phyloP scores from a whole-genome alignment of 768 basidiomycete genomes.

The Gymnopilus junonius region DNA sequence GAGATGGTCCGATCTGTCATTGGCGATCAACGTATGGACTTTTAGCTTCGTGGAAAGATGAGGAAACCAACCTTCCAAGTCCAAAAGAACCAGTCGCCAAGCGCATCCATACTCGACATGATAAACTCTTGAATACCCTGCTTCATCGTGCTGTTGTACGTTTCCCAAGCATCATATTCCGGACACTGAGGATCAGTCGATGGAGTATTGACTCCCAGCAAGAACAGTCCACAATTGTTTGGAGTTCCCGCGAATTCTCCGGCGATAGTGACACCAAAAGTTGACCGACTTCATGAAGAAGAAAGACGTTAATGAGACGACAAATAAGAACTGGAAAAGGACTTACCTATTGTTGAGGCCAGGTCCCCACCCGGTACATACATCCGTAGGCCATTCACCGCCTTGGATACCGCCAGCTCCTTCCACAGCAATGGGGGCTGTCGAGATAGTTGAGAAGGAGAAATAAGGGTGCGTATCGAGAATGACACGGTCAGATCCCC shows the following conservation, averaged over 20 bases:
- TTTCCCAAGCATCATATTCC: constrained; percentile 55
- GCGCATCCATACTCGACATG: constrained; percentile 48
- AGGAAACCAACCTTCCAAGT: constrained; percentile 44
- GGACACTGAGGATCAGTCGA: constrained; percentile 45
- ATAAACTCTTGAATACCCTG: constrained; percentile 56
- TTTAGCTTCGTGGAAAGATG: too few species aligned
- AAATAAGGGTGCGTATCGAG: constrained; percentile 77
- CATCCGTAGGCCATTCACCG: constrained; percentile 50
- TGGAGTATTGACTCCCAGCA: constrained; percentile 27
- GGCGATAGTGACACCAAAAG: constrained; percentile 71
- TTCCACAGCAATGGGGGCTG: constrained; percentile 33
- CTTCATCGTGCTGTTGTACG: constrained; percentile 48
- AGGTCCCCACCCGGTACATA: constrained; percentile 64
- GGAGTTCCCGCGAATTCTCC: constrained; percentile 79
- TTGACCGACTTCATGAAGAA: constrained; percentile 31
- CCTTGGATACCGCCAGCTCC: constrained; percentile 38
- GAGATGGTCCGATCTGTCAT: constrained; percentile 49
- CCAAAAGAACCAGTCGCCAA: constrained; percentile 51
- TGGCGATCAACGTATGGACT: not conserved
- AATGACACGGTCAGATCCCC: constrained; percentile 62
- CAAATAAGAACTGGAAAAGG: constrained; percentile 28
- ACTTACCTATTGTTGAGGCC: constrained; percentile 51
- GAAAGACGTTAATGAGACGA: constrained; percentile 9
- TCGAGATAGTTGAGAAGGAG: constrained; percentile 47
- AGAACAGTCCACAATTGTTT: constrained; percentile 60